Percentiles rank a stretch among this genome's conserved stretches.
phyloP scores from a whole-genome alignment of 306 rosid genomes.

The Acacia acuminata region DNA sequence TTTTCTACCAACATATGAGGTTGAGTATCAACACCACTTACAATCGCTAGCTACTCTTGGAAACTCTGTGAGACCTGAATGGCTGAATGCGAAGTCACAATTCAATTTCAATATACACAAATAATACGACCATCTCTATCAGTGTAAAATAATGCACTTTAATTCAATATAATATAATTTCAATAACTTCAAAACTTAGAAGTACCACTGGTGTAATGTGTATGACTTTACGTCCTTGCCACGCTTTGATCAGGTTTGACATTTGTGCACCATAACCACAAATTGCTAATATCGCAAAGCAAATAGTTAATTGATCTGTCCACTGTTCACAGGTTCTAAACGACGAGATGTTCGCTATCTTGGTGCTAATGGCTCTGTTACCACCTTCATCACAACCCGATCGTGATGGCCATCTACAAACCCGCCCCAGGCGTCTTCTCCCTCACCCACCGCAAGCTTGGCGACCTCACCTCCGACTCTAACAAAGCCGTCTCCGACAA shows the following conservation, averaged over 20 bases:
- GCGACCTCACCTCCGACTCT: neutral
- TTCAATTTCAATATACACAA: no score
- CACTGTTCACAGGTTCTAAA: conserved; percentile 60
- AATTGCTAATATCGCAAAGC: neutral
- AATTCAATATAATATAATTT: no score
- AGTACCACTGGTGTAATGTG: no score
- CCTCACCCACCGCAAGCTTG: conserved; percentile 6
- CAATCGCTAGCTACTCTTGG: no score
- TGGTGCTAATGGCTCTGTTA: conserved; percentile 90
- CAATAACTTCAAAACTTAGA: no score
- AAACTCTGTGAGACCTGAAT: no score
- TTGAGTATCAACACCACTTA: no score
- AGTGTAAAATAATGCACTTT: neutral
- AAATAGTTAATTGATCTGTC: neutral
- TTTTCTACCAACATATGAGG: no score
- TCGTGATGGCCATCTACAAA: conserved; percentile 72
- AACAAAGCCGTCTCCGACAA: conserved; percentile 10
- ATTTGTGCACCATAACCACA: neutral
- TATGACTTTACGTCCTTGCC: neutral
- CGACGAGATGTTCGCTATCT: conserved; percentile 75
- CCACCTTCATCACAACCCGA: conserved; percentile 84
- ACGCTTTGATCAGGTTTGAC: neutral
- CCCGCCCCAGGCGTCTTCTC: conserved; percentile 48
- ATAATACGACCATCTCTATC: no score
- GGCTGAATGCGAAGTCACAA: no score